phyloP scores from a whole-genome alignment of 176 grass and related monocot genomes.

The Triticum monococcum region DNA sequence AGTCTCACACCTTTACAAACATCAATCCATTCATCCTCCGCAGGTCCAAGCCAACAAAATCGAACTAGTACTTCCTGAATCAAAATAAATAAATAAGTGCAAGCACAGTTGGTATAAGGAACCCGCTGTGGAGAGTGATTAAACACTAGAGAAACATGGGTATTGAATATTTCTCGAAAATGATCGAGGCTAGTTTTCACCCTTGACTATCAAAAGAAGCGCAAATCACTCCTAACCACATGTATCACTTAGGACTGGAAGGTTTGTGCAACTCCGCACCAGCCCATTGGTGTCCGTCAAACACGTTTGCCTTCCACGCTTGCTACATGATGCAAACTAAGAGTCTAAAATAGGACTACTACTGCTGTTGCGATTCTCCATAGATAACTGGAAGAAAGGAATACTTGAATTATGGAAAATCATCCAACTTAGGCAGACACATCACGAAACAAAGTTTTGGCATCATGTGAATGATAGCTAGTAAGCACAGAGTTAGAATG shows the following conservation, averaged over 20 bases:
- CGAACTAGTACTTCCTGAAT: constrained; percentile 76
- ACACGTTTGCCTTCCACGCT: not conserved
- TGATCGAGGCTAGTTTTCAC: not conserved
- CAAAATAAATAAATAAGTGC: not conserved
- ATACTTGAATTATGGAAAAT: too few species aligned
- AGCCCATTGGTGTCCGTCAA: not conserved
- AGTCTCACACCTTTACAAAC: constrained; percentile 71
- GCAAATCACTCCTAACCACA: not conserved
- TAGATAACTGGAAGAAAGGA: too few species aligned
- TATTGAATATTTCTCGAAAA: not conserved
- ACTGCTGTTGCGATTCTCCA: too few species aligned
- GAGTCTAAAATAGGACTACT: too few species aligned
- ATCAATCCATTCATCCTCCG: constrained; percentile 87
- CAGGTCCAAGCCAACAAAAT: constrained; percentile 69
- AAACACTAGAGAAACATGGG: too few species aligned
- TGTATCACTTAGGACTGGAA: not conserved
- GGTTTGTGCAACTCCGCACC: not conserved
- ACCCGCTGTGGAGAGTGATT: too few species aligned
- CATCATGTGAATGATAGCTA: too few species aligned
- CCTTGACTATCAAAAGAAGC: not conserved
- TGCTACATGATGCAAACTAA: not conserved
- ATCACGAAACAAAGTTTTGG: too few species aligned
- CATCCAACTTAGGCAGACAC: too few species aligned
- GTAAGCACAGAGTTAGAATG: too few species aligned
- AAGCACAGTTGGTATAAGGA: not conserved